Conservation (phyloP, 2,329 filamentous ascomycete genomes). For the Penicillium brasilianum region DNA sequence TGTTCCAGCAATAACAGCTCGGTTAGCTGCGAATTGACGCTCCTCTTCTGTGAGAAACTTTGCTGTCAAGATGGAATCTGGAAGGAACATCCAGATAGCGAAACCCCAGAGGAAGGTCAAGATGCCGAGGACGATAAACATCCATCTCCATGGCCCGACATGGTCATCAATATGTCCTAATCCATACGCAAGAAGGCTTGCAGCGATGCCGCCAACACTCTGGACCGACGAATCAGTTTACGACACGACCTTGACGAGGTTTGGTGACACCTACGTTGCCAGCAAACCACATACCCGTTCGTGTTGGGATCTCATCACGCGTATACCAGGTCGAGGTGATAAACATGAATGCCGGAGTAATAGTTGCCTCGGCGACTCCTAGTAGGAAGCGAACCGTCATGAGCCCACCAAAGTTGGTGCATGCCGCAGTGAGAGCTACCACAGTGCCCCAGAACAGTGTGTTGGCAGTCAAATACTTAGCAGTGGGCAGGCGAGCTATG, state of each 20-base stretch:
- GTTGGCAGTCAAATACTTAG: constrained; percentile 42
- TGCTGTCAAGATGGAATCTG: constrained; percentile 60
- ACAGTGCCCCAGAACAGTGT: constrained; percentile 57
- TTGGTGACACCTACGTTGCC: constrained; percentile 24
- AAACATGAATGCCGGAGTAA: constrained; percentile 62
- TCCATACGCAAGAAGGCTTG: constrained; percentile 54
- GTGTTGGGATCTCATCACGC: constrained; percentile 60
- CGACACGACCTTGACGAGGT: neutral
- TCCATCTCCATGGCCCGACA: constrained; percentile 48
- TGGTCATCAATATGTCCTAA: constrained; percentile 57
- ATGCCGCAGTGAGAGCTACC: constrained; percentile 54
- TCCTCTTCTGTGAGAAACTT: constrained; percentile 63
- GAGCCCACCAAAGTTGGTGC: constrained; percentile 56
- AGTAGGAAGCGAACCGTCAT: constrained; percentile 59
- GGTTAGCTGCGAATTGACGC: constrained; percentile 44
- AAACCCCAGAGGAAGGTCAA: constrained; percentile 59
- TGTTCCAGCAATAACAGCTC: constrained; percentile 55
- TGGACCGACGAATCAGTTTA: constrained; percentile 8
- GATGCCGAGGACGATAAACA: constrained; percentile 62
- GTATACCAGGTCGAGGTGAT: constrained; percentile 63
- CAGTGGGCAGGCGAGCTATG: constrained; percentile 32
- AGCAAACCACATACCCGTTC: constrained; percentile 62
- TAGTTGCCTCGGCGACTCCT: constrained; percentile 60
- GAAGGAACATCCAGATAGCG: constrained; percentile 55
- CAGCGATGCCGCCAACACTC: constrained; percentile 28